A percentile compares a stretch with the other conserved stretches of the same genome.
phyloP scores from a whole-genome alignment of 768 basidiomycete species.

The Exidia glandulosa region DNA sequence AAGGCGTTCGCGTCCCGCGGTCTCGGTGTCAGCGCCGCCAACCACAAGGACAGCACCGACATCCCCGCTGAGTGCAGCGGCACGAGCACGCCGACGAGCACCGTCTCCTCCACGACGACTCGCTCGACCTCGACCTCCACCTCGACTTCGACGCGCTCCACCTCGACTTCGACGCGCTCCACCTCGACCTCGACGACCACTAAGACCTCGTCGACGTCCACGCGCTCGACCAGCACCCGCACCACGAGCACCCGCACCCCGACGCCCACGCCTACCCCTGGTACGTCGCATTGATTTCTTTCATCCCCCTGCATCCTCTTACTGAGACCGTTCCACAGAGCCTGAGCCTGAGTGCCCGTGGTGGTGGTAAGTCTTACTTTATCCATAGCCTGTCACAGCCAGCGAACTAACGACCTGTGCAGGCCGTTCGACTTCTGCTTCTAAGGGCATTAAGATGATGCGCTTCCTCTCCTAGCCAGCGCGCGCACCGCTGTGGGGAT shows the following conservation, averaged over 20 bases:
- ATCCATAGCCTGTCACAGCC: too few species aligned
- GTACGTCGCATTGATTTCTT: too few species aligned
- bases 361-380: too few species aligned
- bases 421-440: too few species aligned
- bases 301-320: too few species aligned
- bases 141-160: not conserved
- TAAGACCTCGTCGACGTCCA: not conserved
- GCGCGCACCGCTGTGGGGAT: too few species aligned
- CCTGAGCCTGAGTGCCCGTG: not conserved
- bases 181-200: not conserved
- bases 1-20: constrained; percentile 40
- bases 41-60: constrained; percentile 18
- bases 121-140: not conserved
- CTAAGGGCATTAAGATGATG: too few species aligned
- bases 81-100: not conserved
- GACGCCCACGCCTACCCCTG: not conserved
- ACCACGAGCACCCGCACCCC: not conserved
- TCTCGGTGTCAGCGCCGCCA: constrained; percentile 30
- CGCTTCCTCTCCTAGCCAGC: too few species aligned
- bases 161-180: not conserved
- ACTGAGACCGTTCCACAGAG: too few species aligned
- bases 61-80: constrained; percentile 19
- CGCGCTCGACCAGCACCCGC: not conserved
- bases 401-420: too few species aligned
- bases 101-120: not conserved